These are phyloP conservation scores for Camellia japonica DNA, from an alignment of 148 eudicot genomes.

Conservation along the genomic window DNA sequence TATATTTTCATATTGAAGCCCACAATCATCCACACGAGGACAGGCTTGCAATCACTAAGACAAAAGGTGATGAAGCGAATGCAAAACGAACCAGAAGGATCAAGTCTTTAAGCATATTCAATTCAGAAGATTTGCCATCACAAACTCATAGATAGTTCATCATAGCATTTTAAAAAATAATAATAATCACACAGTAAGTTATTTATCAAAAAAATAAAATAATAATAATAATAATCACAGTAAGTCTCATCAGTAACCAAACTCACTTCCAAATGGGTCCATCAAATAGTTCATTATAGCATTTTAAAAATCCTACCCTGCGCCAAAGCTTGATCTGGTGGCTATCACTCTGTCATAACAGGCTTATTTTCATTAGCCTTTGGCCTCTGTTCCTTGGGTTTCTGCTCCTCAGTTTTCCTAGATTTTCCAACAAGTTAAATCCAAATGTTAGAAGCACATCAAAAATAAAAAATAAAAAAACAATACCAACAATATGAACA, in stretches of 20 bases:
- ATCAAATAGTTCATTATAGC: neutral
- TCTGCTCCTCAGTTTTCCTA: constrained; percentile 91
- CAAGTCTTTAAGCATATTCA: neutral
- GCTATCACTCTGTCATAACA: constrained; percentile 67
- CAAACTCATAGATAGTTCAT: neutral
- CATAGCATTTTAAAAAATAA: too few species aligned
- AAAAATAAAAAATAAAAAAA: neutral
- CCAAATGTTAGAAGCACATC: constrained; percentile 5
- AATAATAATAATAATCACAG: neutral
- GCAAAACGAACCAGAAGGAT: neutral
- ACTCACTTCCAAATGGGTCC: neutral
- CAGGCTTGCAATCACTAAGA: neutral
- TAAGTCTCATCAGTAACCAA: constrained; percentile 2
- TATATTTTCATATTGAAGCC: neutral
- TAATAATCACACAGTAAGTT: neutral
- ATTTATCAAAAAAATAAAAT: neutral
- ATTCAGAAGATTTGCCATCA: neutral
- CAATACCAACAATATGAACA: neutral
- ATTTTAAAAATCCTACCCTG: neutral
- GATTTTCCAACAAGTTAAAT: constrained; percentile 10
- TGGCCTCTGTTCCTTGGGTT: constrained; percentile 73
- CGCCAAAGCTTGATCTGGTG: neutral
- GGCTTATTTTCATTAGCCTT: constrained; percentile 92
- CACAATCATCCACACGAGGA: neutral
- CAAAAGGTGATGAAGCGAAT: neutral